Evolutionary conservation across 2,329 filamentous ascomycete genomes (phyloP), one percentile per base, ranked within the genome.

Genomic region (Sporothrix globosa): DNA sequence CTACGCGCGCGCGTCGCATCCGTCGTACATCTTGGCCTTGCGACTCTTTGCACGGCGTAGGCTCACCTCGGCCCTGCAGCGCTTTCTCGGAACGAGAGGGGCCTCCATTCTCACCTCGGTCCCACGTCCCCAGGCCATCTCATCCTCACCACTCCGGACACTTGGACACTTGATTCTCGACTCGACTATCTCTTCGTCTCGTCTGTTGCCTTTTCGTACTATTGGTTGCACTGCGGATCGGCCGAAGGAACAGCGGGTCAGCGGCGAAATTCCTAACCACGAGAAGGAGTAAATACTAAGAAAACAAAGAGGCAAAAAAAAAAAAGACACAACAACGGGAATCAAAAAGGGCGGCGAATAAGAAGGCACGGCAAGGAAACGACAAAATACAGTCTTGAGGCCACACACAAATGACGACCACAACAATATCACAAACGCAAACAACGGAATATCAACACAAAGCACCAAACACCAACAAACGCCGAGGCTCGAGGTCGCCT

Each of bases 1-100:
- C 65, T 54, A 54, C 65, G 44, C 65, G 50, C 63, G 48, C 65
- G 52, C 66, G 34, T 30, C 52, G 30, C 34, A 46, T 46, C 50
- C 66, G 39, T 68, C 66, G 56, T 41, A 34, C 66, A 27, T n/a
- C 65, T 27, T 50, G 24, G 4, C 39, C 30, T 41, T 34, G 11
- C 17, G n/a, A 65, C 24, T 30, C 11, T 44, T 9, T 9, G 34
- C 34, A 34, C 34, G 7, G 34, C 34, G 34, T 34, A 34, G 4
- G 24, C 41, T 65, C 61, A 50, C 44, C 61, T 66, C 44, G 34
- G 17, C 30, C 54, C 19, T 30, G 24, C 14, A 48, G n/a, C 19
- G 17, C 34, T 14, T 6, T 46, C 17, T 52, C 63, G 60, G 10
- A 61, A 34, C 34, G 34, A 34, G 14, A 14, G 41, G 41, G 41